These are phyloP conservation scores for Mycena sanguinolenta DNA, from an alignment of 768 basidiomycete genomes.

Conservation along the genomic window DNA sequence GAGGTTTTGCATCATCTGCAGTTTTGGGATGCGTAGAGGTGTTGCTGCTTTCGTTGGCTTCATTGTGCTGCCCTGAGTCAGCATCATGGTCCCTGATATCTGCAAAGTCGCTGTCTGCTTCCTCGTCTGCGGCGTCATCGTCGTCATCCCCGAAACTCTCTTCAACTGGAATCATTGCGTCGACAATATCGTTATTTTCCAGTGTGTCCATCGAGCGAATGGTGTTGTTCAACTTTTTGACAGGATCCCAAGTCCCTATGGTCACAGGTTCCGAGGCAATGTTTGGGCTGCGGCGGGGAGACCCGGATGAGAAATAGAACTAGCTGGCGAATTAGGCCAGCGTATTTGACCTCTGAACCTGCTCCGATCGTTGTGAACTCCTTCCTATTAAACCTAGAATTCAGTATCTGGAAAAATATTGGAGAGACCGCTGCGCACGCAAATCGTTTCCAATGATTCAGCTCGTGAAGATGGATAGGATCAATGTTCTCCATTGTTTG, in stretches of 20 bases:
- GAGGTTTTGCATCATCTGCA: background rate
- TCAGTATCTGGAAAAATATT: background rate
- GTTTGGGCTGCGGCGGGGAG: background rate
- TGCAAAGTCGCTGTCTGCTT: background rate
- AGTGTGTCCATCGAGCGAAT: background rate
- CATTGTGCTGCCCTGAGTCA: background rate
- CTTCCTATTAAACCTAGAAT: background rate
- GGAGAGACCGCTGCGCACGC: background rate
- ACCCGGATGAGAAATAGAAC: background rate
- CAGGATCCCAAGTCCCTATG: background rate
- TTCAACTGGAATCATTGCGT: background rate
- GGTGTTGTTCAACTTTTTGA: background rate
- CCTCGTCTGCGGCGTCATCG: background rate
- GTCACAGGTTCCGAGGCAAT: background rate
- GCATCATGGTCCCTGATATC: background rate
- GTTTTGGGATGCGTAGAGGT: background rate
- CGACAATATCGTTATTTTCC: background rate
- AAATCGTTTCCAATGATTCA: background rate
- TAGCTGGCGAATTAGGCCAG: background rate
- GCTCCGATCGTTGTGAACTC: background rate
- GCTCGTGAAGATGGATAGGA: background rate
- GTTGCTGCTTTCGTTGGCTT: background rate
- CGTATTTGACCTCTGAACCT: background rate
- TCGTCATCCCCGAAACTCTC: background rate
- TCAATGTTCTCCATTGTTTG: background rate